These are phyloP conservation scores for Penicillium verrucosum DNA, from an alignment of 2,329 filamentous ascomycete genomes.

Conservation along the genomic window DNA sequence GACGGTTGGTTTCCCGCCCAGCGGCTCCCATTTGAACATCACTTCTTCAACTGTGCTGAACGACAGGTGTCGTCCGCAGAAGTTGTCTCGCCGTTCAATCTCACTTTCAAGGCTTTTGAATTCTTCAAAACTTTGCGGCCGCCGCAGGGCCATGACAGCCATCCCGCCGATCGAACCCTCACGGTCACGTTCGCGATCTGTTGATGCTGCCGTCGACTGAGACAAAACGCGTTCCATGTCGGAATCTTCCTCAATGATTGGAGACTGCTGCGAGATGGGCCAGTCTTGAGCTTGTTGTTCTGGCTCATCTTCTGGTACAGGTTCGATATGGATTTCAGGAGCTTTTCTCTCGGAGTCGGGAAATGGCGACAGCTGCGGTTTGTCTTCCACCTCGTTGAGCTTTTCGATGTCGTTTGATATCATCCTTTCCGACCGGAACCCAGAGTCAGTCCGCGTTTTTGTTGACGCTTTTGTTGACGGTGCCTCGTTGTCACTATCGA, in stretches of 20 bases:
- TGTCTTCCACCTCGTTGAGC: constrained; percentile 15
- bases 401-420: constrained; percentile 18
- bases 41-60: constrained; percentile 49
- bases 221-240: constrained; percentile 31
- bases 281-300: constrained; percentile 20
- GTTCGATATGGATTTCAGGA: constrained; percentile 36
- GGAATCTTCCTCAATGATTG: constrained; percentile 27
- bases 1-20: constrained; percentile 25
- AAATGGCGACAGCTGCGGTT: constrained; percentile 8
- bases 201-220: constrained; percentile 30
- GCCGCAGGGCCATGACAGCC: constrained; percentile 33
- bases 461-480: constrained; percentile 7
- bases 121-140: constrained; percentile 38
- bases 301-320: constrained; percentile 19
- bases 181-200: constrained; percentile 26
- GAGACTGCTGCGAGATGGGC: constrained; percentile 7
- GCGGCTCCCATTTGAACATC: constrained; percentile 36
- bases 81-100: constrained; percentile 23
- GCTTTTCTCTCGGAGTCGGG: constrained; percentile 20
- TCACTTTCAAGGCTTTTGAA: constrained; percentile 20
- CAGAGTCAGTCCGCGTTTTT: constrained; percentile 17
- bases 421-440: constrained; percentile 16
- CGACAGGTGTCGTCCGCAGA: constrained; percentile 44
- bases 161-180: constrained; percentile 20
- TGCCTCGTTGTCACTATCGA: constrained; percentile 31